Conservation (phyloP, 805 yeast species). For the Tetrapisispora pingtungensis region DNA sequence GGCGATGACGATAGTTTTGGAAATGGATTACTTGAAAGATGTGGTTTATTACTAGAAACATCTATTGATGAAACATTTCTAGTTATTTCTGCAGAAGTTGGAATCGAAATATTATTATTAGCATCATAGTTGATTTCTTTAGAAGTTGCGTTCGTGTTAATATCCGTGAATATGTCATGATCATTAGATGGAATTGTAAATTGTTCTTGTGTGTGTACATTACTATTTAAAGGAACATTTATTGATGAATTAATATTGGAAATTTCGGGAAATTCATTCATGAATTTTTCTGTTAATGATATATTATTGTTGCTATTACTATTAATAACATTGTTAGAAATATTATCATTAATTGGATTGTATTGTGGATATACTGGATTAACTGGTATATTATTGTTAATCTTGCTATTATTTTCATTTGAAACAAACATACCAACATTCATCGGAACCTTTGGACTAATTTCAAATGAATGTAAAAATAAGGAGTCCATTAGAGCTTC, state of each 20-base stretch:
- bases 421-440: neutral
- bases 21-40: slow-evolving; percentile 28
- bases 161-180: neutral
- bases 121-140: neutral
- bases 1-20: slow-evolving; percentile 16
- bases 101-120: neutral
- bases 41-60: slow-evolving; percentile 13
- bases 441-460: slow-evolving; percentile 20
- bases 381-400: neutral
- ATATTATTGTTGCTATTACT: neutral
- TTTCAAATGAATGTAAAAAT: slow-evolving; percentile 21
- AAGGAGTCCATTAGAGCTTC: slow-evolving; percentile 15
- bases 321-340: too few species aligned
- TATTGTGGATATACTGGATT: neutral
- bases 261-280: neutral
- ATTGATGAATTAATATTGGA: neutral
- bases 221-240: neutral
- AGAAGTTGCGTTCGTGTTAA: neutral
- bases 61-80: neutral
- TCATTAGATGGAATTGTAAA: too few species aligned
- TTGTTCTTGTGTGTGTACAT: neutral
- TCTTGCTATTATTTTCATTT: neutral
- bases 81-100: neutral
- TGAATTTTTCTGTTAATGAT: neutral
- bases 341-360: neutral